These are phyloP conservation scores for Marasmius tenuissimus DNA, from an alignment of 1,284 basidiomycete genomes.

Conservation along the genomic window DNA sequence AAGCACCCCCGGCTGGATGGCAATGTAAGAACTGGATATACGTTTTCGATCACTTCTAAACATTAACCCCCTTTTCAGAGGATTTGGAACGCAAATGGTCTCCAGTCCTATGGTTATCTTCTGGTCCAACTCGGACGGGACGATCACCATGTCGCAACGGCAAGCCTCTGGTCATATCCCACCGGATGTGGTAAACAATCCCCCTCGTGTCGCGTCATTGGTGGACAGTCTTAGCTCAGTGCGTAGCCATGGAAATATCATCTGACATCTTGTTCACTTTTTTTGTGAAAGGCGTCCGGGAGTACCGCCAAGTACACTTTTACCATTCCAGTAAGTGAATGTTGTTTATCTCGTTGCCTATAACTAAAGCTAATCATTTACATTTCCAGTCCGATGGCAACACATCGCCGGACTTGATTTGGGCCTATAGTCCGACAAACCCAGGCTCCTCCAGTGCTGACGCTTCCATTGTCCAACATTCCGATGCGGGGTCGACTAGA, in stretches of 20 bases:
- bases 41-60: not conserved
- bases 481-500: conserved; percentile 32
- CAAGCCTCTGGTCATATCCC: conserved; percentile 40
- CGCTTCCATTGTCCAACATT: conserved; percentile 43
- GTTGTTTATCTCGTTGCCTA: not conserved
- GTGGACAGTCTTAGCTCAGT: conserved; percentile 37
- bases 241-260: conserved; percentile 15
- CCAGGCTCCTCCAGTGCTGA: conserved; percentile 36
- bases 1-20: conserved; percentile 53
- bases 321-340: conserved; percentile 43
- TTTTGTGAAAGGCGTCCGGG: conserved; percentile 31
- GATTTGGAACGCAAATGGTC: conserved; percentile 54
- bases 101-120: conserved; percentile 62
- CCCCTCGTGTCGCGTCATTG: conserved; percentile 47
- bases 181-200: conserved; percentile 50
- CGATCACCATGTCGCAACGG: conserved; percentile 61
- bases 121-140: conserved; percentile 58
- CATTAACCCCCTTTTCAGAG: conserved; percentile 32
- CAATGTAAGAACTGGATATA: conserved; percentile 37
- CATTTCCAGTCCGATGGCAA: conserved; percentile 34
- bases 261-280: not conserved
- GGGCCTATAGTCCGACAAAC: conserved; percentile 42
- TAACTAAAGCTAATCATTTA: conserved; percentile 1
- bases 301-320: conserved; percentile 43
- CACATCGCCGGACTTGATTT: conserved; percentile 44